A percentile compares a stretch with the other conserved stretches of the same genome.
These are phyloP conservation scores for Eucalyptus marginata DNA, from an alignment of 345 rosid genomes.

Conservation along the genomic window DNA sequence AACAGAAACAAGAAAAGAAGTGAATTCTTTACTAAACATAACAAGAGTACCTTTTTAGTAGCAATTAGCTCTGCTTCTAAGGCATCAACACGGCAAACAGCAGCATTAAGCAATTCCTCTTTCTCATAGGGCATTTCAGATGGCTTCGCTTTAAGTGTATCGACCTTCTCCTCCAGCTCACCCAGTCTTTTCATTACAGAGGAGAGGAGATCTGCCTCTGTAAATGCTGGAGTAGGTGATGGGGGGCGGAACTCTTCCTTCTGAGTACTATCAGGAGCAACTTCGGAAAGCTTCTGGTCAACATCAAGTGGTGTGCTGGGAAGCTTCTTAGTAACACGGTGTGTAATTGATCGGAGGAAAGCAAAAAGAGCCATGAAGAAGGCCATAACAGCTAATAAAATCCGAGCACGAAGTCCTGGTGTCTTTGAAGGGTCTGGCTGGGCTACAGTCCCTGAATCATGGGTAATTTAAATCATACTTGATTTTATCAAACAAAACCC, in stretches of 20 bases:
- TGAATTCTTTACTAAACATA: neutral
- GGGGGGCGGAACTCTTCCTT: constrained; percentile 46
- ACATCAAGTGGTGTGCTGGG: constrained; percentile 12
- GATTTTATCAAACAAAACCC: neutral
- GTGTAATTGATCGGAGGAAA: constrained; percentile 34
- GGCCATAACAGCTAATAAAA: constrained; percentile 33
- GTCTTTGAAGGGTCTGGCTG: constrained; percentile 28
- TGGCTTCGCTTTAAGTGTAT: constrained; percentile 76
- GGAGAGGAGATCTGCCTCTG: constrained; percentile 53
- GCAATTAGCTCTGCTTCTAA: constrained; percentile 98
- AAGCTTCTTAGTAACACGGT: constrained; percentile 32
- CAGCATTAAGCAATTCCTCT: constrained; percentile 92
- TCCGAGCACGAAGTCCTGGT: constrained; percentile 37
- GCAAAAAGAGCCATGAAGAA: constrained; percentile 50
- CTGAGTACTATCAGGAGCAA: constrained; percentile 2
- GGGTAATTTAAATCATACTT: neutral
- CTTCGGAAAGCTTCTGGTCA: constrained; percentile 25
- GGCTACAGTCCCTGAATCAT: constrained; percentile 18
- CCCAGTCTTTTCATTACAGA: constrained; percentile 70
- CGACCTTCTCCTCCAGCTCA: constrained; percentile 87
- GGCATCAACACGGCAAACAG: constrained; percentile 96
- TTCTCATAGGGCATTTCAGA: constrained; percentile 96
- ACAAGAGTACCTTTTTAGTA: constrained; percentile 68
- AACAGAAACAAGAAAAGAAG: neutral
- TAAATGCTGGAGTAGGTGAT: constrained; percentile 33